Evolutionary conservation across 169 alveolate genomes (phyloP).

Genomic region (Besnoitia besnoiti): DNA sequence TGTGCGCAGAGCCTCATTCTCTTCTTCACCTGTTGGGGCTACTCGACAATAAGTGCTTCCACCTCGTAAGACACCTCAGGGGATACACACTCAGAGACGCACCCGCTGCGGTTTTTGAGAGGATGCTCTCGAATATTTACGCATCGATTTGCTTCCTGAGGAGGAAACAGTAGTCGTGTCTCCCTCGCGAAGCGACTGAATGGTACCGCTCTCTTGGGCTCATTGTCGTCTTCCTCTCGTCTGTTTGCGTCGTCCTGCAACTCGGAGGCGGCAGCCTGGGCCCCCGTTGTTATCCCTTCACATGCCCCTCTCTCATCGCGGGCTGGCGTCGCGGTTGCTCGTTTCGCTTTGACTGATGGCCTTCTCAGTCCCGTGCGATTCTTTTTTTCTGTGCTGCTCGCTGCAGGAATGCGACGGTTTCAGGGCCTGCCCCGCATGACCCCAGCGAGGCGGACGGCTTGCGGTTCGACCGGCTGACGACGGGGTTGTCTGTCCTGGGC

Average conservation of each 20-base stretch:
- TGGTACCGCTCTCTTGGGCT: too few species aligned
- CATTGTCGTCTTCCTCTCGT: not conserved
- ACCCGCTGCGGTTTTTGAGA: not conserved
- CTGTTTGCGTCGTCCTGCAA: not conserved
- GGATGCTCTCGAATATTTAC: too few species aligned
- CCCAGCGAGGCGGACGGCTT: not conserved
- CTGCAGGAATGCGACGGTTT: not conserved
- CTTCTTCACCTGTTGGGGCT: conserved; percentile 62
- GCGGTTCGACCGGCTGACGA: conserved; percentile 57
- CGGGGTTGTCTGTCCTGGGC: conserved; percentile 66
- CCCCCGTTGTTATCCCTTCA: not conserved
- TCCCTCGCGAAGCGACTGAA: too few species aligned
- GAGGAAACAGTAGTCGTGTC: too few species aligned
- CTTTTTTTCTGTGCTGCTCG: not conserved
- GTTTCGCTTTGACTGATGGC: not conserved
- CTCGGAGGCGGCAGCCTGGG: not conserved
- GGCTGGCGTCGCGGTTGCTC: too few species aligned
- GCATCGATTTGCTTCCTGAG: too few species aligned
- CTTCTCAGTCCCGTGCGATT: not conserved
- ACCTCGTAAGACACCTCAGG: conserved; percentile 20
- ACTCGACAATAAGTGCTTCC: conserved; percentile 27
- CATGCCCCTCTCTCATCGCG: not conserved
- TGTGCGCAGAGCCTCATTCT: conserved; percentile 39
- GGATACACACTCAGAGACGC: too few species aligned
- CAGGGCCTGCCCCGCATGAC: not conserved